Evolutionary conservation across 2,329 filamentous ascomycete genomes (phyloP).

Genomic region (Botrytis sinoallii): DNA sequence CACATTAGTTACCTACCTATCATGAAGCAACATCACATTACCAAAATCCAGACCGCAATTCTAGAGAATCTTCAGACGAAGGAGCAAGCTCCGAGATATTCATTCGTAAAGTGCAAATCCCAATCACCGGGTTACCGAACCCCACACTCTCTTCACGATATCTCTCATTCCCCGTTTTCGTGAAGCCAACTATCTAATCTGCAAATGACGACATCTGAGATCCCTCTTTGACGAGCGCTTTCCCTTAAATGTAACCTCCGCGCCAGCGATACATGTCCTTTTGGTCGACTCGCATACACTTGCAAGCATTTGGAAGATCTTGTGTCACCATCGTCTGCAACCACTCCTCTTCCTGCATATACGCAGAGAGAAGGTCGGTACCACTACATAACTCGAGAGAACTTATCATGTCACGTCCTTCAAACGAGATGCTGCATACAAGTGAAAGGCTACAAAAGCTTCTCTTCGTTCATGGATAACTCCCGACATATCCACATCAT

Average conservation of each 20-base stretch:
- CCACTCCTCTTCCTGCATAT: background rate
- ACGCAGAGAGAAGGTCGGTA: background rate
- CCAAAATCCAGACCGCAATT: background rate
- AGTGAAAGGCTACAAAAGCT: background rate
- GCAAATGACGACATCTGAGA: background rate
- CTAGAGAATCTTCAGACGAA: slow-evolving; percentile 1
- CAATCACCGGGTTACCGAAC: slow-evolving; percentile 9
- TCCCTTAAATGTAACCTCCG: background rate
- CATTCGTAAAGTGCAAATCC: background rate
- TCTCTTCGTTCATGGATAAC: slow-evolving; percentile 12
- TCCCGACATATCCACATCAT: slow-evolving; percentile 7
- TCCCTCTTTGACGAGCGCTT: background rate
- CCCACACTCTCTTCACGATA: background rate
- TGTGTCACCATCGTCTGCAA: slow-evolving; percentile 8
- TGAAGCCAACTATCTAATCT: background rate
- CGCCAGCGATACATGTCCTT: background rate
- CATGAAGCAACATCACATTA: background rate
- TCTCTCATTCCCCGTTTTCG: background rate
- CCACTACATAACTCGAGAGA: background rate
- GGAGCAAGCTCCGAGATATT: background rate
- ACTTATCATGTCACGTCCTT: slow-evolving; percentile 8
- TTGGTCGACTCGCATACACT: slow-evolving; percentile 5
- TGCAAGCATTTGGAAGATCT: slow-evolving; percentile 17
- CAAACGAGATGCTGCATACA: slow-evolving; percentile 8
- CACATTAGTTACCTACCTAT: background rate